Conservation (phyloP, 2,329 filamentous ascomycete genomes). For the Fonsecaea monophora region DNA sequence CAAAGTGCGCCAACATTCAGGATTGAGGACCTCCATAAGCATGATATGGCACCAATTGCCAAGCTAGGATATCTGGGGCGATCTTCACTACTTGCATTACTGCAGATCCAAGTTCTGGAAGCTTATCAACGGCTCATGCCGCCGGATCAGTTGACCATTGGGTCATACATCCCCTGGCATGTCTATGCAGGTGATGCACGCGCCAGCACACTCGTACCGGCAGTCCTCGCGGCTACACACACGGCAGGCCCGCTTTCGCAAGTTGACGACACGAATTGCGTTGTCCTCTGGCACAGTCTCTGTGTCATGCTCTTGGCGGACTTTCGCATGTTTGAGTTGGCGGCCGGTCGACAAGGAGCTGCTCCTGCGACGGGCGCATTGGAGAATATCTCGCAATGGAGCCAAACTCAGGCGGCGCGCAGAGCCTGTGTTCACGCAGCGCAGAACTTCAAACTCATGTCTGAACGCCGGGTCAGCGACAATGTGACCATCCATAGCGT, state of each 20-base stretch:
- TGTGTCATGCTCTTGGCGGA: slow-evolving; percentile 61
- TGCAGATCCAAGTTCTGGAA: slow-evolving; percentile 53
- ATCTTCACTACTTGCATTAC: slow-evolving; percentile 45
- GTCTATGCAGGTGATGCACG: slow-evolving; percentile 57
- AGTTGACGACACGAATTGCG: slow-evolving; percentile 53
- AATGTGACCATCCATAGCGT: slow-evolving; percentile 60
- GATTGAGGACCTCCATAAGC: slow-evolving; percentile 41
- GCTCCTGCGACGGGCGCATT: slow-evolving; percentile 56
- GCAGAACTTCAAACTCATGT: slow-evolving; percentile 59
- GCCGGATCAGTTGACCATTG: slow-evolving; percentile 45
- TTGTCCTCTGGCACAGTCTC: slow-evolving; percentile 61
- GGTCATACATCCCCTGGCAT: slow-evolving; percentile 52
- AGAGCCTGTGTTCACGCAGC: slow-evolving; percentile 60
- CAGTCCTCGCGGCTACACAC: slow-evolving; percentile 30
- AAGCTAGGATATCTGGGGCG: slow-evolving; percentile 44
- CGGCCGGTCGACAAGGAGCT: slow-evolving; percentile 58
- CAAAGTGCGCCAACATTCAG: slow-evolving; percentile 47
- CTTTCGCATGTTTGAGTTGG: slow-evolving; percentile 60
- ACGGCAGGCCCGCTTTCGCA: slow-evolving; percentile 31
- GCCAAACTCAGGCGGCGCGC: slow-evolving; percentile 58
- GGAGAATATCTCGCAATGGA: slow-evolving; percentile 59
- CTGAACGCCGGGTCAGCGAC: slow-evolving; percentile 60
- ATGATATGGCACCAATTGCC: slow-evolving; percentile 46
- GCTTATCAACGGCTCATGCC: slow-evolving; percentile 53
- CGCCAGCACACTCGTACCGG: slow-evolving; percentile 44